phyloP scores from a whole-genome alignment of 495 filamentous ascomycete genomes.

The Arthonia radiata region DNA sequence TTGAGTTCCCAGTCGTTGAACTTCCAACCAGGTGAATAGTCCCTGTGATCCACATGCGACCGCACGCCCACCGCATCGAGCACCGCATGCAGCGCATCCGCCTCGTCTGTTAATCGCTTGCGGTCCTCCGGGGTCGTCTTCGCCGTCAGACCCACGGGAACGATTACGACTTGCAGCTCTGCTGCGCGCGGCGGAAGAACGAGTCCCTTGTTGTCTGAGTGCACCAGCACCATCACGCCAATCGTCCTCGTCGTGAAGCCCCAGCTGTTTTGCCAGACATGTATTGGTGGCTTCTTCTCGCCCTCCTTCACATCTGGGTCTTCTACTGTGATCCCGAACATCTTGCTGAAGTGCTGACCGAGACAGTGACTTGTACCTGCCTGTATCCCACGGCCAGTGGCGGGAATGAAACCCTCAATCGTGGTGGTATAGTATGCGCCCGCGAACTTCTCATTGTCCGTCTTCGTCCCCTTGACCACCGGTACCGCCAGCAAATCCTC shows the following conservation, averaged over 20 bases:
- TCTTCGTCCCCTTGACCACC: conserved; percentile 74
- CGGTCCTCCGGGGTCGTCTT: conserved; percentile 59
- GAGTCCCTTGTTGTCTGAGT: conserved; percentile 81
- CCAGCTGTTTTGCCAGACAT: conserved; percentile 98
- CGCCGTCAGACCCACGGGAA: conserved; percentile 83
- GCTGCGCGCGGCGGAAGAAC: conserved; percentile 78
- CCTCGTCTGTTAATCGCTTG: conserved; percentile 39
- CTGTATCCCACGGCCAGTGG: conserved; percentile 89
- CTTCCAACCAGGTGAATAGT: conserved; percentile 83
- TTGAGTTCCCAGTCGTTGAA: conserved; percentile 96
- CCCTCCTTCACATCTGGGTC: conserved; percentile 50
- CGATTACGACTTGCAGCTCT: conserved; percentile 60
- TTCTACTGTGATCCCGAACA: conserved; percentile 95
- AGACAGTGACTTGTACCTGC: conserved; percentile 84
- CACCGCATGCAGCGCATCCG: conserved; percentile 37
- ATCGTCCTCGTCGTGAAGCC: conserved; percentile 86
- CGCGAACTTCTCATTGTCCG: conserved; percentile 88
- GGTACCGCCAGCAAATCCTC: conserved; percentile 83
- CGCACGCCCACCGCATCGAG: conserved; percentile 44
- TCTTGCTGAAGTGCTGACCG: conserved; percentile 92
- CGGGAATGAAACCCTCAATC: conserved; percentile 80
- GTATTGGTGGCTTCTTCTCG: conserved; percentile 38
- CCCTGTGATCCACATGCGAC: no score
- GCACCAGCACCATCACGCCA: conserved; percentile 94
- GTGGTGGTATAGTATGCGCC: conserved; percentile 90